These are phyloP conservation scores for Meyerozyma smithsonii DNA, from an alignment of 1,139 yeast species.

Conservation along the genomic window DNA sequence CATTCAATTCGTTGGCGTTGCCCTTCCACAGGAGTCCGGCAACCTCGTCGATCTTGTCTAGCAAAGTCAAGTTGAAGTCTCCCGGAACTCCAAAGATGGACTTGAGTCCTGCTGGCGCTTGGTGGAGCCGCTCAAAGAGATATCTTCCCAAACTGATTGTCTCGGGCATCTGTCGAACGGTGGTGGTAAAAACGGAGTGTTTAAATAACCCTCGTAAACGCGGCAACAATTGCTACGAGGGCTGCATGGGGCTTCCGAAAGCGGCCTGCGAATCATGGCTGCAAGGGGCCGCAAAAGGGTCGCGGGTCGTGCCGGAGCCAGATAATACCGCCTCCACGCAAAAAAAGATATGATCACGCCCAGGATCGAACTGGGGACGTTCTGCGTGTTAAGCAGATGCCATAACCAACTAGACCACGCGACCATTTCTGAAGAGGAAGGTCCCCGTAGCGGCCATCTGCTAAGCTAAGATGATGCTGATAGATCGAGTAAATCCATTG, in stretches of 20 bases:
- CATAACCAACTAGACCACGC: slow-evolving; percentile 98
- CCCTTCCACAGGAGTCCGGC: slow-evolving; percentile 64
- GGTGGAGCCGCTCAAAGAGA: slow-evolving; percentile 57
- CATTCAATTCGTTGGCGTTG: slow-evolving; percentile 68
- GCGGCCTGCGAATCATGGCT: neutral
- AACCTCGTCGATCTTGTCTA: slow-evolving; percentile 62
- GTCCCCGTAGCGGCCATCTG: neutral
- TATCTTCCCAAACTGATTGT: slow-evolving; percentile 53
- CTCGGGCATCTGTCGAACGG: neutral
- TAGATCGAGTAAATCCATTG: no score
- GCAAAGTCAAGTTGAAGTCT: slow-evolving; percentile 65
- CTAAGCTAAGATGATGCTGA: neutral
- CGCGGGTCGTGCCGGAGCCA: no score
- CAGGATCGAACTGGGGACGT: slow-evolving; percentile 99
- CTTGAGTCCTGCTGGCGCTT: slow-evolving; percentile 45
- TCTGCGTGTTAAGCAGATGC: slow-evolving; percentile 99
- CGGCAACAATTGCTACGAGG: neutral
- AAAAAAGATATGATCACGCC: slow-evolving; percentile 75
- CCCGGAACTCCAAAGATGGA: slow-evolving; percentile 80
- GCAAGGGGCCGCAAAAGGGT: no score
- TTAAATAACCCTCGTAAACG: neutral
- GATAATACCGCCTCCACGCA: no score
- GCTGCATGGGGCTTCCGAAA: neutral
- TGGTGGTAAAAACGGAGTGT: neutral
- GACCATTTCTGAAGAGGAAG: neutral